These are phyloP conservation scores for Bifiguratus adelaidae DNA, from an alignment of 192 early-diverging fungal species.

Conservation along the genomic window DNA sequence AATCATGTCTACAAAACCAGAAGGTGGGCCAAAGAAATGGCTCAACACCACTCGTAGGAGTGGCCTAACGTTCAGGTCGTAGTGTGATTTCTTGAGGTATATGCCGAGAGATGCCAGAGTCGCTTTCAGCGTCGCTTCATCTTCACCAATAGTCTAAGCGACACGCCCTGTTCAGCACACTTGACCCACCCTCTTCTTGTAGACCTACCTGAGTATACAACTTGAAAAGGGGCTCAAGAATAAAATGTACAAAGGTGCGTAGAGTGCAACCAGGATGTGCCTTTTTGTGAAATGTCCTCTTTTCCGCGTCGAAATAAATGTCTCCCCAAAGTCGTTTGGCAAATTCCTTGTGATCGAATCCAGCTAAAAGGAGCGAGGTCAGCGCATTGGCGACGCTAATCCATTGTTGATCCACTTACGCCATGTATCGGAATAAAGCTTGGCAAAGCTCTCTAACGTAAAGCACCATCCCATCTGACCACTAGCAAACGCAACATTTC, in stretches of 20 bases:
- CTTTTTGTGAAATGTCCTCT: conserved; percentile 72
- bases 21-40: conserved; percentile 85
- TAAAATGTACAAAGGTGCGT: conserved; percentile 93
- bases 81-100: conserved; percentile 64
- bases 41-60: conserved; percentile 69
- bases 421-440: conserved; percentile 77
- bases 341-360: conserved; percentile 67
- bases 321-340: conserved; percentile 96
- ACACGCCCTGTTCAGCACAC: neutral
- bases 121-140: conserved; percentile 52
- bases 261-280: conserved; percentile 39
- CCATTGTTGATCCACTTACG: conserved; percentile 21
- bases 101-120: conserved; percentile 76
- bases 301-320: conserved; percentile 77
- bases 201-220: conserved; percentile 62
- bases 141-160: conserved; percentile 59
- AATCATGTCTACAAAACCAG: conserved; percentile 89
- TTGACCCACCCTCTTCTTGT: conserved; percentile 9
- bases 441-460: conserved; percentile 83
- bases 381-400: neutral
- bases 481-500: conserved; percentile 94
- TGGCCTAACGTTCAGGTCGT: conserved; percentile 75
- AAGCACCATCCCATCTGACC: conserved; percentile 90
- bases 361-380: conserved; percentile 17
- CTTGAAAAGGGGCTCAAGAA: conserved; percentile 93